These are phyloP conservation scores for Coccinonectria pachysandricola DNA, from an alignment of 2,329 filamentous ascomycete species.

Conservation along the genomic window DNA sequence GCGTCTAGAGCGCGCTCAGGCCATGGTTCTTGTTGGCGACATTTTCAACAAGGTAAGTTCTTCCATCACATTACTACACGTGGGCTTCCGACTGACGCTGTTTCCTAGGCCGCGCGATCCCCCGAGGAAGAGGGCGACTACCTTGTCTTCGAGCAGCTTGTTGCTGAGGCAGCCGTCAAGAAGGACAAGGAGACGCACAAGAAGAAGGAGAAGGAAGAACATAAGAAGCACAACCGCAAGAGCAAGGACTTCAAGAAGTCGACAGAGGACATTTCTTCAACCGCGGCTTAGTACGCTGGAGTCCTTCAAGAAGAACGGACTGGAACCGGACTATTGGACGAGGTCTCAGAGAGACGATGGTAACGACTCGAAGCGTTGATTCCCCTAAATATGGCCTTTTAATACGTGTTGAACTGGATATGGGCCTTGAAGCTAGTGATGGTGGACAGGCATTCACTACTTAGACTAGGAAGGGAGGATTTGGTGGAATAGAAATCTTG, in stretches of 20 bases:
- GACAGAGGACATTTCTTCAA: constrained; percentile 16
- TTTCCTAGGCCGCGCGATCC: constrained; percentile 64
- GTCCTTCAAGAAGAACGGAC: constrained; percentile 1
- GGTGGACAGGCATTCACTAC: no score
- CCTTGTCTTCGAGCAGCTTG: constrained; percentile 96
- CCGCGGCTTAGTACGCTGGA: constrained; percentile 15
- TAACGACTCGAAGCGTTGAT: no score
- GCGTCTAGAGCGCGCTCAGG: constrained; percentile 82
- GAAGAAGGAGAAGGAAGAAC: constrained; percentile 47
- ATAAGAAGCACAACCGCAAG: no score
- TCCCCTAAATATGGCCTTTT: no score
- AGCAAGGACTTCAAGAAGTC: constrained; percentile 30
- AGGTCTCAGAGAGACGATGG: no score
- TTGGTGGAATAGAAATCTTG: no score
- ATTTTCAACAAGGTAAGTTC: constrained; percentile 79
- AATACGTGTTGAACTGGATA: no score
- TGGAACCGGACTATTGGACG: no score
- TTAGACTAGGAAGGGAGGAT: no score
- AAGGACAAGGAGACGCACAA: constrained; percentile 73
- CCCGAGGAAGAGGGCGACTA: constrained; percentile 97
- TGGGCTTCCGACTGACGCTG: no score
- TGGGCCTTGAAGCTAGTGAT: no score
- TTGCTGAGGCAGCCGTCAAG: constrained; percentile 92
- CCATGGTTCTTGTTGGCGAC: constrained; percentile 77
- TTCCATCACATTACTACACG: no score